phyloP scores from a whole-genome alignment of 257 asterid species.

The Cordia subcordata region DNA sequence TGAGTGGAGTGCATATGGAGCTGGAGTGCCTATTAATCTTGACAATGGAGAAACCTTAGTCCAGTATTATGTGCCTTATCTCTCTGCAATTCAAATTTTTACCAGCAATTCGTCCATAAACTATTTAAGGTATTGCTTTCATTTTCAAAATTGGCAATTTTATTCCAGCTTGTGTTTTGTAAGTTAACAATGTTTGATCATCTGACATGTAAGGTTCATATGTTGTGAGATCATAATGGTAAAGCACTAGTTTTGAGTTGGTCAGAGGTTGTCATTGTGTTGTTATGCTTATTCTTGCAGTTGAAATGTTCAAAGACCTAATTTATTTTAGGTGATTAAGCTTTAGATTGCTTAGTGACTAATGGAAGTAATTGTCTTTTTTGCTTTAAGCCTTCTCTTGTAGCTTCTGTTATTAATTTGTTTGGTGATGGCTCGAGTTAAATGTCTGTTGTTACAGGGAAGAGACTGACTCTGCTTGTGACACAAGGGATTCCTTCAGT shows the following conservation, averaged over 20 bases:
- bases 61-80: conserved; percentile 90
- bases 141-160: not conserved
- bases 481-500: conserved; percentile 49
- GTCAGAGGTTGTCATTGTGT: not conserved
- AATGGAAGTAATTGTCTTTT: not conserved
- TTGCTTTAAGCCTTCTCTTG: not conserved
- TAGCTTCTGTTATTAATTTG: not conserved
- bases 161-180: no score
- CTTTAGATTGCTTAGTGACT: not conserved
- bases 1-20: conserved; percentile 97
- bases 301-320: not conserved
- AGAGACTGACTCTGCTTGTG: conserved; percentile 38
- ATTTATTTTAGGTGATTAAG: not conserved
- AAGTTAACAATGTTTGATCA: no score
- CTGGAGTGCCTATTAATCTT: conserved; percentile 73
- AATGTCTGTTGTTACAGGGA: conserved; percentile 24
- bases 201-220: not conserved
- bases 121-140: conserved; percentile 53
- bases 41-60: conserved; percentile 63
- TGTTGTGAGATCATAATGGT: conserved; percentile 4
- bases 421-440: not conserved
- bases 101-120: conserved; percentile 67
- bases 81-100: conserved; percentile 93
- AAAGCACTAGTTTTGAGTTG: conserved; percentile 8
- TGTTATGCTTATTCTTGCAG: not conserved